Conservation (phyloP, 352 stramenopile genomes). For the Globisporangium acanthophoron region DNA sequence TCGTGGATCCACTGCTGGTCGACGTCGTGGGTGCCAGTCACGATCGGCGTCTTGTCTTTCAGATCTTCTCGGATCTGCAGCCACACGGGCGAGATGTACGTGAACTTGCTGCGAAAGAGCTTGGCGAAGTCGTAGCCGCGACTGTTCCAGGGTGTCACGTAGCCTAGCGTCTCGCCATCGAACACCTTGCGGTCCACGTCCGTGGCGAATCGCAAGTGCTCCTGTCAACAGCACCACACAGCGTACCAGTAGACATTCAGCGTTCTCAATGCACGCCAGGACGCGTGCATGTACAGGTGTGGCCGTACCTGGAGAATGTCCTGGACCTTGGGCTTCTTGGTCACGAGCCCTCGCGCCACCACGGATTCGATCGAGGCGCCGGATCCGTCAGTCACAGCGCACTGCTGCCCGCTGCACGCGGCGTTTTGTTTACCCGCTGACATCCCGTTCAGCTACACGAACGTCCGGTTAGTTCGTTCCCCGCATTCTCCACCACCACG, state of each 20-base stretch:
- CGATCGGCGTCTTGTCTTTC: constrained; percentile 30
- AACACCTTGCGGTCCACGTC: constrained; percentile 23
- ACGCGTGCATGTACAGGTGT: neutral
- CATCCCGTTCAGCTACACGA: constrained; percentile 1
- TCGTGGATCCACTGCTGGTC: constrained; percentile 49
- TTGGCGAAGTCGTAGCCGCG: constrained; percentile 72
- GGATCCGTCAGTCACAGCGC: constrained; percentile 9
- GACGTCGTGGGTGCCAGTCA: constrained; percentile 73
- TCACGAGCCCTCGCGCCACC: constrained; percentile 43
- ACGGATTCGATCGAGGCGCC: constrained; percentile 24
- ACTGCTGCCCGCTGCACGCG: constrained; percentile 30
- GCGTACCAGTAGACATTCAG: neutral
- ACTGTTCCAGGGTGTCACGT: constrained; percentile 80
- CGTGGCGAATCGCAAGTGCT: constrained; percentile 28
- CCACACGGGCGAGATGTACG: constrained; percentile 78
- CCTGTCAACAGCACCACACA: constrained; percentile 6
- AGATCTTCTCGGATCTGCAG: constrained; percentile 64
- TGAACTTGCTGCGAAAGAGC: constrained; percentile 66
- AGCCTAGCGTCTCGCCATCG: constrained; percentile 53
- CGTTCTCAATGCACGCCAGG: neutral
- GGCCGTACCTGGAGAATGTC: constrained; percentile 29
- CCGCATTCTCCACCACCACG: neutral
- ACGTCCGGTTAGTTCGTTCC: neutral
- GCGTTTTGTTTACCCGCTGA: neutral
- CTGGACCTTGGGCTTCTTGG: constrained; percentile 32